Evolutionary conservation across 2,329 filamentous ascomycete genomes (phyloP).

Genomic region (Trichoderma brevicompactum): DNA sequence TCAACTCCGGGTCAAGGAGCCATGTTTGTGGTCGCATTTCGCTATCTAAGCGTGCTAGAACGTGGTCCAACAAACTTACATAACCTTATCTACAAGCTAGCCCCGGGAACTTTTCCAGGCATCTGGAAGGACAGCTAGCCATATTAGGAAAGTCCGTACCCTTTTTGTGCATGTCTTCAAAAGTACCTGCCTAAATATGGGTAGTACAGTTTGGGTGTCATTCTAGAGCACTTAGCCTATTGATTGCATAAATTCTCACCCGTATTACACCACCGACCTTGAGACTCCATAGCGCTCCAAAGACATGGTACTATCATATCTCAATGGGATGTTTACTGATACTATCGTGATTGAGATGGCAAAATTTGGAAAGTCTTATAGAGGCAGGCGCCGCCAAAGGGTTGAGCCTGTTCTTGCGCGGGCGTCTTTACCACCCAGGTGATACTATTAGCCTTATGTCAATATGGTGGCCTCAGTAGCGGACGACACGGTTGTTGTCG

Average conservation of each 20-base stretch:
- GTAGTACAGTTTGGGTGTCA: neutral
- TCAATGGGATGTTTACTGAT: neutral
- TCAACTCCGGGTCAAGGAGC: neutral
- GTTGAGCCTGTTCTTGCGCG: neutral
- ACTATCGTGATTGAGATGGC: neutral
- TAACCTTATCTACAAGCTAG: constrained; percentile 21
- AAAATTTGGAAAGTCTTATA: constrained; percentile 5
- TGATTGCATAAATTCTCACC: constrained; percentile 17
- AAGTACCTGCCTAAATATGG: constrained; percentile 9
- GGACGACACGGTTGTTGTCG: neutral
- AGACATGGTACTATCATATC: neutral
- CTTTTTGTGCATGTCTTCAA: constrained; percentile 19
- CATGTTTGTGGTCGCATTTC: neutral
- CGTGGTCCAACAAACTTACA: constrained; percentile 9
- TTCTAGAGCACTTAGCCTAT: constrained; percentile 12
- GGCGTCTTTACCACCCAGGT: neutral
- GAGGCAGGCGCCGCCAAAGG: constrained; percentile 5
- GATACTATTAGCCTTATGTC: neutral
- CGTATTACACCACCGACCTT: constrained; percentile 22
- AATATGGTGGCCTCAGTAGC: constrained; percentile 11
- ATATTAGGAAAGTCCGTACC: constrained; percentile 14
- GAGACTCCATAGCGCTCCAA: neutral
- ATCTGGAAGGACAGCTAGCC: neutral
- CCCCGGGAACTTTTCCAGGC: constrained; percentile 7
- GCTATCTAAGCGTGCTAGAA: constrained; percentile 10